Conservation (phyloP, 2,329 filamentous ascomycete species). For the Ascochyta viciae-villosae region DNA sequence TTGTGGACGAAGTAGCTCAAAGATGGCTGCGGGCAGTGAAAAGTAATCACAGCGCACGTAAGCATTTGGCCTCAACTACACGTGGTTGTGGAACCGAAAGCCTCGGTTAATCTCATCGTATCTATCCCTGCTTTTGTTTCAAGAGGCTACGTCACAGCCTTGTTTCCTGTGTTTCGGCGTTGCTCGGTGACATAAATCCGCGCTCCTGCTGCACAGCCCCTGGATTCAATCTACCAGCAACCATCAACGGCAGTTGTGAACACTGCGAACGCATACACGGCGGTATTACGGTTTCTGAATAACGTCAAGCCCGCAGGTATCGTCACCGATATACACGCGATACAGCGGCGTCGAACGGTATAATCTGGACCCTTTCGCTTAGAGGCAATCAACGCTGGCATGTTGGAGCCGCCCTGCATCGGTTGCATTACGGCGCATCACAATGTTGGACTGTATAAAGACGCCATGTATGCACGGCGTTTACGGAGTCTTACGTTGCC, state of each 20-base stretch:
- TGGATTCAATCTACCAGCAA: conserved; percentile 7
- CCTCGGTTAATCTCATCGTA: not conserved
- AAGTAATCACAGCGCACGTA: not conserved
- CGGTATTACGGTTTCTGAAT: conserved; percentile 4
- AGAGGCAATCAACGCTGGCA: conserved; percentile 1
- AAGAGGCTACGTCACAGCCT: not conserved
- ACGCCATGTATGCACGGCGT: not conserved
- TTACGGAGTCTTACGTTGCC: not conserved
- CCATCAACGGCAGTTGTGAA: conserved; percentile 6
- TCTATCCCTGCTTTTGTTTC: not conserved
- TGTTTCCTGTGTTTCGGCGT: not conserved
- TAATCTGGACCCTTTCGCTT: not conserved
- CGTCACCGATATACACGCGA: not conserved
- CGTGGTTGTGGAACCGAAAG: not conserved
- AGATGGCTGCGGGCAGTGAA: not conserved
- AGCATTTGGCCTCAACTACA: not conserved
- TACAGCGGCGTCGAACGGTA: not conserved
- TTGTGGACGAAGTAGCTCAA: too few species aligned
- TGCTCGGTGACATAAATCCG: conserved; percentile 1
- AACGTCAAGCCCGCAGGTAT: not conserved
- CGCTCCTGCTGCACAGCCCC: conserved; percentile 8
- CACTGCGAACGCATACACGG: conserved; percentile 3
- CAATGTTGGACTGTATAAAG: conserved; percentile 6
- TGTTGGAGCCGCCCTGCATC: not conserved
- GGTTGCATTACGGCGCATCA: conserved; percentile 5